Conservation (phyloP, 805 yeast genomes). For the Candida chilensis region DNA sequence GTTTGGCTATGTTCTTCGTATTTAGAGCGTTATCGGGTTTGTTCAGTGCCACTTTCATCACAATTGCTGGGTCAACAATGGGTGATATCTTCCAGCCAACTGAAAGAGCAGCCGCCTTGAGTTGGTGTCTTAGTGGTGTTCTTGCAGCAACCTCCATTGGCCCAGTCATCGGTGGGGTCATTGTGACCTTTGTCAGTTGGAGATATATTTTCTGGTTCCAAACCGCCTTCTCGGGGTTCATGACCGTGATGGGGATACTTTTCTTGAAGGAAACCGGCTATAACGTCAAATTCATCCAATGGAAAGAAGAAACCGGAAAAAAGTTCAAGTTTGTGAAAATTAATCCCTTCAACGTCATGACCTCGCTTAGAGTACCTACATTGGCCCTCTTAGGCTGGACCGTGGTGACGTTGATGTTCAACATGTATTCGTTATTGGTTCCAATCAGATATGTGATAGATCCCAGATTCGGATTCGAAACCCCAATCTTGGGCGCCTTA, state of each 20-base stretch:
- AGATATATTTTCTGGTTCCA: conserved; percentile 43
- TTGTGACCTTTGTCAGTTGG: conserved; percentile 43
- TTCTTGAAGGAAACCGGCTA: conserved; percentile 38
- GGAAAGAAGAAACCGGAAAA: conserved; percentile 14
- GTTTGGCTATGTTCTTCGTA: conserved; percentile 44
- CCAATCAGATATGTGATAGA: conserved; percentile 49
- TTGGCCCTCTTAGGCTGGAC: conserved; percentile 32
- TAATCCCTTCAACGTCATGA: conserved; percentile 37
- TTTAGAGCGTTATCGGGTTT: conserved; percentile 42
- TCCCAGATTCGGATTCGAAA: conserved; percentile 39
- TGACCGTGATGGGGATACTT: conserved; percentile 21
- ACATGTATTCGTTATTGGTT: conserved; percentile 42
- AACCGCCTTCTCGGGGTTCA: conserved; percentile 29
- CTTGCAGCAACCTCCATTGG: conserved; percentile 48
- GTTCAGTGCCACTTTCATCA: conserved; percentile 46
- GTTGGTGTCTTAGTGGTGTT: conserved; percentile 37
- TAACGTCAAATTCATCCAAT: conserved; percentile 15
- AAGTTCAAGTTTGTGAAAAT: conserved; percentile 29
- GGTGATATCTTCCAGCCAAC: conserved; percentile 42
- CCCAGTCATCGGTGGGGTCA: conserved; percentile 44
- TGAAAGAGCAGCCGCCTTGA: conserved; percentile 43
- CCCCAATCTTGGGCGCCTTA: conserved; percentile 41
- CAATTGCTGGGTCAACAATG: conserved; percentile 41
- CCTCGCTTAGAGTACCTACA: conserved; percentile 30
- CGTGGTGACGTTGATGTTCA: conserved; percentile 30